phyloP scores from a whole-genome alignment of 2,329 filamentous ascomycete genomes.

The Aspergillus sp. region DNA sequence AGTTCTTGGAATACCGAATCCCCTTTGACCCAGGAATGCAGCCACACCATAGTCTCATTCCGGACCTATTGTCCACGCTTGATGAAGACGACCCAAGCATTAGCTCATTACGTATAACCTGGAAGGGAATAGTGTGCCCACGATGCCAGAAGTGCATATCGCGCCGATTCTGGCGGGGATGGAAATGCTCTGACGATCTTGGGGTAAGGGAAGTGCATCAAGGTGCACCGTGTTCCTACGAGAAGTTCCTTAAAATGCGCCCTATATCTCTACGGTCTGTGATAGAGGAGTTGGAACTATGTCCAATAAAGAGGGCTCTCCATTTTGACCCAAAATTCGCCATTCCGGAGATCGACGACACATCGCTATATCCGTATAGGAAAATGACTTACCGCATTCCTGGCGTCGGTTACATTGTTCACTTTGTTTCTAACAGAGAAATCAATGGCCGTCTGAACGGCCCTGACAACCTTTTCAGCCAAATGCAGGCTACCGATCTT shows the following conservation, averaged over 20 bases:
- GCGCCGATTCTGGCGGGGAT: conserved; percentile 59
- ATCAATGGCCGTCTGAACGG: conserved; percentile 55
- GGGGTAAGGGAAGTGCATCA: conserved; percentile 18
- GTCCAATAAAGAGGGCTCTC: conserved; percentile 24
- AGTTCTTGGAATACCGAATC: conserved; percentile 57
- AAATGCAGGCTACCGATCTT: conserved; percentile 46
- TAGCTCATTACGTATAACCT: conserved; percentile 53
- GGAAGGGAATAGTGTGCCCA: conserved; percentile 65
- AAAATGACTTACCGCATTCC: conserved; percentile 32
- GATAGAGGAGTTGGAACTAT: conserved; percentile 29
- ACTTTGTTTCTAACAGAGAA: conserved; percentile 55
- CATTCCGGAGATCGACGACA: conserved; percentile 29
- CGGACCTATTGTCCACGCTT: conserved; percentile 38
- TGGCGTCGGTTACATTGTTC: conserved; percentile 47
- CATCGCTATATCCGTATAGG: conserved; percentile 27
- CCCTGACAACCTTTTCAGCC: conserved; percentile 59
- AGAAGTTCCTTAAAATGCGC: conserved; percentile 26
- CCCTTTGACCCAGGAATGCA: conserved; percentile 38
- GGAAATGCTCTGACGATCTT: conserved; percentile 50
- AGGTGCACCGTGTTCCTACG: conserved; percentile 50
- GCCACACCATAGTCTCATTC: conserved; percentile 38
- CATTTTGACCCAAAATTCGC: conserved; percentile 23
- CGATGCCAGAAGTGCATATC: conserved; percentile 61
- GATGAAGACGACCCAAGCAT: conserved; percentile 33
- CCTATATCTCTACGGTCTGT: conserved; percentile 31